Base-by-base conservation (phyloP, 768 basidiomycete genomes). In the Suillus cothurnatus region DNA sequence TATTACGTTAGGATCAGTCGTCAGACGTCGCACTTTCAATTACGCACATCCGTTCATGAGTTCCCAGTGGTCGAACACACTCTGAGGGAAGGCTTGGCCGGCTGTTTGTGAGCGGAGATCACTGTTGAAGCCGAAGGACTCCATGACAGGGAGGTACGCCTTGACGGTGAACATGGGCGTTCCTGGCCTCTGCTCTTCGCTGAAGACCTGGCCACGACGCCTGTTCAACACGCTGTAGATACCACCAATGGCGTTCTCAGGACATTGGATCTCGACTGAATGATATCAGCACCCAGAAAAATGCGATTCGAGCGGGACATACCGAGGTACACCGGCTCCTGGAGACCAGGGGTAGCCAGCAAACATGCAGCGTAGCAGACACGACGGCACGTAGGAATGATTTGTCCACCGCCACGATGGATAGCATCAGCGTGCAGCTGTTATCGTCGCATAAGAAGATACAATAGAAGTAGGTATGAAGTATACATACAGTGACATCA, bases 81-180 rank as follows among this genome's bases (percentile, higher is more conserved):
- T 77, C 80, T 98, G 97, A 59, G 97, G 96, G 94, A 98, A 99
- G 69, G 97, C 97, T 83, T 99, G 97, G 61, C 97, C 97, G 75
- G 86, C 88, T 49, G 97, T 99, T 59, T 91, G 90, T 76, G 88
- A 87, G 70, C 97, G 92, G 63, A 99, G 90, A 73, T 93, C 95
- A 71, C 92, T 94, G 80, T 95, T 99, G 91, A 99, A 99, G 71
- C 97, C 96, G 82, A 97, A 97, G 19, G 93, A 95, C 81, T 94
- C 93, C 76, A 84, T 82, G 77, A 95, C 93, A 71, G 95, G 94
- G 47, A 95, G 85, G 85, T 94, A 95, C 31, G 95, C 95, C 87
- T 97, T 99, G 81, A 99, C 91, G 56, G 92, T 99, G 90, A 97
- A 97, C 95, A 98, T 97, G 68, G 97, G 97, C 21, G 97, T 99